Evolutionary conservation across 148 eudicot genomes (phyloP).

Genomic region (Vaccinium macrocarpon): DNA sequence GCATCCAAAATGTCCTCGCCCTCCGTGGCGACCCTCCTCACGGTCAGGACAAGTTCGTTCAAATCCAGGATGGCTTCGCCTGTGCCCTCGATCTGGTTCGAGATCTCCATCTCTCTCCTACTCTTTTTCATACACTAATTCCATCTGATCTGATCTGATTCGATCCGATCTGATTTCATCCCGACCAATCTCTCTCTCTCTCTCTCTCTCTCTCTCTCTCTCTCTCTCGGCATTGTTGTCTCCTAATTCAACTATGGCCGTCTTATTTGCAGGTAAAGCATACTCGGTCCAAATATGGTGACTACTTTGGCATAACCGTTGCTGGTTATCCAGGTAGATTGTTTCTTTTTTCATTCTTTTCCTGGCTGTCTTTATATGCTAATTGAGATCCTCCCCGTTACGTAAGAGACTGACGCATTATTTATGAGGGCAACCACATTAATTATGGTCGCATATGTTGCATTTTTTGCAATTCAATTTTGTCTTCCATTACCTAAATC

Average conservation of each 20-base stretch:
- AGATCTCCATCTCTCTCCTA: not conserved
- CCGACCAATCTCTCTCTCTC: not conserved
- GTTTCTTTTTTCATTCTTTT: conserved; percentile 8
- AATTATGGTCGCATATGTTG: not conserved
- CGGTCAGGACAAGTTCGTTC: conserved; percentile 92
- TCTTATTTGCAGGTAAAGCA: conserved; percentile 62
- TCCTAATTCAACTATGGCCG: not conserved
- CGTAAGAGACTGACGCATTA: not conserved
- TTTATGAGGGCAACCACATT: not conserved
- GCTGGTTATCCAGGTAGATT: conserved; percentile 95
- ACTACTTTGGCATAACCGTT: conserved; percentile 96
- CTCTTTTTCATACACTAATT: not conserved
- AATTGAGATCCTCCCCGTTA: not conserved
- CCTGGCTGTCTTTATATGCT: not conserved
- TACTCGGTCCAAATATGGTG: conserved; percentile 66
- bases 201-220: not conserved
- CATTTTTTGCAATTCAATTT: not conserved
- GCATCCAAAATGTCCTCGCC: conserved; percentile 91
- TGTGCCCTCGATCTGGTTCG: conserved; percentile 93
- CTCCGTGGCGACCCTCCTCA: conserved; percentile 97
- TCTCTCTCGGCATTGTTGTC: not conserved
- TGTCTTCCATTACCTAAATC: not conserved
- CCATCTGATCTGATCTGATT: not conserved
- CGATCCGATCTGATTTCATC: not conserved
- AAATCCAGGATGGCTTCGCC: conserved; percentile 83